These are phyloP conservation scores for Manihot esculenta DNA, from an alignment of 441 rosid species.

Conservation along the genomic window DNA sequence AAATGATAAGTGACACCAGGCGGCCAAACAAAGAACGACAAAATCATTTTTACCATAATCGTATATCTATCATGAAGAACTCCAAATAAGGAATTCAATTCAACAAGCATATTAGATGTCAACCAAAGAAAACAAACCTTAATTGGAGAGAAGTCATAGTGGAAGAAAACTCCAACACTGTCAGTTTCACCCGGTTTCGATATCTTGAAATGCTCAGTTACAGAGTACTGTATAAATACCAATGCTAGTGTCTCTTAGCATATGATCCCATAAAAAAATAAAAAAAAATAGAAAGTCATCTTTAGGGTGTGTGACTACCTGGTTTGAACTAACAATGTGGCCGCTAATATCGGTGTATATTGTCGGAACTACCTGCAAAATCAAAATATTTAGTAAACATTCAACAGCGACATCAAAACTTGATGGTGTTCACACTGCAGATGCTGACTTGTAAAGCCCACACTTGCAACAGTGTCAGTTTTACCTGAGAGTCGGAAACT, in stretches of 20 bases:
- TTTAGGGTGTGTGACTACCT: conserved; percentile 41
- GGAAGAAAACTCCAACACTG: conserved; percentile 89
- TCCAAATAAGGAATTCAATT: background rate
- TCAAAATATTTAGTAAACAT: background rate
- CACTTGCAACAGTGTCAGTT: no score
- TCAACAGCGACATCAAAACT: background rate
- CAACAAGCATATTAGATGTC: background rate
- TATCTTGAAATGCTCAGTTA: conserved; percentile 79
- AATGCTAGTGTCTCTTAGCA: conserved; percentile 7
- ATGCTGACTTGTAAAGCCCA: background rate
- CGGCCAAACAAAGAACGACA: background rate
- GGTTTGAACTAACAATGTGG: conserved; percentile 79
- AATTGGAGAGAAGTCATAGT: conserved; percentile 96
- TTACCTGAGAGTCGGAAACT: conserved; percentile 3
- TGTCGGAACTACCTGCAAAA: conserved; percentile 84
- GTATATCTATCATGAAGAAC: background rate
- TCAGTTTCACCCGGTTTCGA: conserved; percentile 48
- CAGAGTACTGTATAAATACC: conserved; percentile 66
- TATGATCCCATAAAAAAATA: conserved; percentile 14
- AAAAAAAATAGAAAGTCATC: background rate
- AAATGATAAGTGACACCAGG: background rate
- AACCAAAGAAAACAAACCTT: conserved; percentile 56
- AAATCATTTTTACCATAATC: background rate
- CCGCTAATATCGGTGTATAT: conserved; percentile 74
- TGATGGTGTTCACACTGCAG: background rate